Conservation (phyloP, 257 asterid genomes). For the Nicotiana benthamiana region DNA sequence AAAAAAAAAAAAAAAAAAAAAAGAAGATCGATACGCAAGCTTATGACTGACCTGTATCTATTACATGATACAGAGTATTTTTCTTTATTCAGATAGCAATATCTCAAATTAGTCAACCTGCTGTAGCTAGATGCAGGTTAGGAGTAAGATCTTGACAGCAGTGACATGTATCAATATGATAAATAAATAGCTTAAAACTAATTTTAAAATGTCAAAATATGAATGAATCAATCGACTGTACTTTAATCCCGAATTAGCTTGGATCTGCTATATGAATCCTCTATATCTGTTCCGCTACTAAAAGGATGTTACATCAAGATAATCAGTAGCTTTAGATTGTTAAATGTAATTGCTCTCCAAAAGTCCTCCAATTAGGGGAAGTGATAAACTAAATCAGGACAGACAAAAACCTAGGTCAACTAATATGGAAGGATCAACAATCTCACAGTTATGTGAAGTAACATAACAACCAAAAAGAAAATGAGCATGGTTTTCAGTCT, state of each 20-base stretch:
- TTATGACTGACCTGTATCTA: not conserved
- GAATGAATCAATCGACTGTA: not conserved
- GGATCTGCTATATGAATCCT: not conserved
- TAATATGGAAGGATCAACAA: constrained; percentile 1
- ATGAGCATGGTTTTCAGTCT: not conserved
- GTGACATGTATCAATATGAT: not conserved
- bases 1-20: not conserved
- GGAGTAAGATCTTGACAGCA: not conserved
- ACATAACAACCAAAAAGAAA: not conserved
- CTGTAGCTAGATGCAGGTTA: not conserved
- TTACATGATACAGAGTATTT: not conserved
- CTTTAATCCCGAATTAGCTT: not conserved
- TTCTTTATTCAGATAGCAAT: not conserved
- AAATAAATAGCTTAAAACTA: not conserved
- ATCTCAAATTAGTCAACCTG: not conserved
- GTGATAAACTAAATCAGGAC: not conserved
- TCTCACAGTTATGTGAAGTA: not conserved
- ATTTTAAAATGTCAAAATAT: not conserved
- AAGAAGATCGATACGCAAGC: not conserved
- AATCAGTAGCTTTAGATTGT: not conserved
- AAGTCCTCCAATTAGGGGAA: not conserved
- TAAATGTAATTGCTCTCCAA: not conserved
- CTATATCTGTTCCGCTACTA: not conserved
- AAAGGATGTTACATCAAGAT: not conserved
- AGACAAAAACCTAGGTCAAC: not conserved